Evolutionary conservation across 23 red algal species (phyloP), one percentile per base, ranked within the genome.

Genomic region (Gracilaria domingensis): DNA sequence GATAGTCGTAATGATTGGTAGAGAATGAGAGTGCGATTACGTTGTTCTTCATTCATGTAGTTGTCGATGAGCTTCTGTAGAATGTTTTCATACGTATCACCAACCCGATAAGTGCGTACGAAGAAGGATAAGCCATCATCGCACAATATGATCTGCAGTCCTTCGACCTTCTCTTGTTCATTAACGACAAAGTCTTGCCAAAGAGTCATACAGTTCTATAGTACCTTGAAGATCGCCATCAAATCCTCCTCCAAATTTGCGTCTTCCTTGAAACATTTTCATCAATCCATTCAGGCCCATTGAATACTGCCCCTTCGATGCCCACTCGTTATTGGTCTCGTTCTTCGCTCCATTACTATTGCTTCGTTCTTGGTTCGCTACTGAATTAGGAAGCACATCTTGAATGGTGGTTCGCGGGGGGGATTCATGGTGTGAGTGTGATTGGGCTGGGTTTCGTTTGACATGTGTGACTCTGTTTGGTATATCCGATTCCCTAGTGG

Each of bases 1-100:
- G 75, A 80, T 16, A 80, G n/a, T 20, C 75, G 32, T 13, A 80
- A 8, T 45, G 75, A 80, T 35, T 80, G 37, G 40, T 44, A 80
- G 21, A 80, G 53, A 54, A 80, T 80, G 4, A 51, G n/a, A 14
- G 47, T 54, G 18, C 75, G 37, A 34, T 78, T 80, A 14, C 75
- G 38, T 12, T 80, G 75, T 45, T 54, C 45, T 12, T 33, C 45
- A 54, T 25, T 56, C 12, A 80, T 34, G 24, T 54, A 80, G 34
- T 9, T 51, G 23, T 80, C 40, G 4, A 54, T 59, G 7, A 80
- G 38, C 44, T 35, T 47, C 28, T 80, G 38, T 34, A 80, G 1
- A 13, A 55, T 33, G 12, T 54, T 24, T 24, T 53, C 0, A 25
- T 80, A 80, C 0, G 75, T 23, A 16, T 35, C 40, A 12, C 28